Evolutionary conservation across 768 basidiomycete genomes (phyloP).

Genomic region (Tricholoma matsutake): DNA sequence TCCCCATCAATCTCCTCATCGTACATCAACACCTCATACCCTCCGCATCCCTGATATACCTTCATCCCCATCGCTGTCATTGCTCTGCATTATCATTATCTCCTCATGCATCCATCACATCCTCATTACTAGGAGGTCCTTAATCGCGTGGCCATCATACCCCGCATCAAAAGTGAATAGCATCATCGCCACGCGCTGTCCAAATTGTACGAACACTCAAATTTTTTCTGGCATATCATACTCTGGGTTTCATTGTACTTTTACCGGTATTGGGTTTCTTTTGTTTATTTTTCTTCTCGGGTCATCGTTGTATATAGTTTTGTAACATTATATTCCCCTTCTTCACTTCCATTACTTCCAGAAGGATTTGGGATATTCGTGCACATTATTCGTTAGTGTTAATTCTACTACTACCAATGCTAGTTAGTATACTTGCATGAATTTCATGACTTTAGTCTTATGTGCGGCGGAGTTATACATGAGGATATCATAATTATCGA

Average conservation of each 20-base stretch:
- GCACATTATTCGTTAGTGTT: background rate
- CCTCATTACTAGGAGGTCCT: background rate
- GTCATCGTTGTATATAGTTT: slow-evolving; percentile 2
- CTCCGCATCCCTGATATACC: background rate
- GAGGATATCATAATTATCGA: background rate
- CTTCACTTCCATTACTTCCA: background rate
- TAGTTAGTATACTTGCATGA: slow-evolving; percentile 1
- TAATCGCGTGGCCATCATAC: background rate
- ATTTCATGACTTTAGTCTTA: background rate
- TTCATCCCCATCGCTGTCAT: background rate
- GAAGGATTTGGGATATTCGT: slow-evolving; percentile 1
- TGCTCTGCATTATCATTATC: slow-evolving; percentile 5
- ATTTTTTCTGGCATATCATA: background rate
- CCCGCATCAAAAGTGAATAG: slow-evolving; percentile 1
- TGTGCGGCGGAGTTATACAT: background rate
- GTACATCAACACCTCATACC: background rate
- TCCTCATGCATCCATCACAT: slow-evolving; percentile 2
- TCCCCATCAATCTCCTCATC: background rate
- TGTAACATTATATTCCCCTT: slow-evolving; percentile 5
- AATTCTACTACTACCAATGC: background rate
- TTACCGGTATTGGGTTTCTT: slow-evolving; percentile 1
- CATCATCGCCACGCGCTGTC: background rate
- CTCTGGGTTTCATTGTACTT: slow-evolving; percentile 3
- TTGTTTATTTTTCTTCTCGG: background rate
- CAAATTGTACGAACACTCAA: background rate